Percentiles rank a stretch among this genome's conserved stretches.
Evolutionary conservation across 768 basidiomycete species (phyloP).

Genomic region (Mycena haematopus): DNA sequence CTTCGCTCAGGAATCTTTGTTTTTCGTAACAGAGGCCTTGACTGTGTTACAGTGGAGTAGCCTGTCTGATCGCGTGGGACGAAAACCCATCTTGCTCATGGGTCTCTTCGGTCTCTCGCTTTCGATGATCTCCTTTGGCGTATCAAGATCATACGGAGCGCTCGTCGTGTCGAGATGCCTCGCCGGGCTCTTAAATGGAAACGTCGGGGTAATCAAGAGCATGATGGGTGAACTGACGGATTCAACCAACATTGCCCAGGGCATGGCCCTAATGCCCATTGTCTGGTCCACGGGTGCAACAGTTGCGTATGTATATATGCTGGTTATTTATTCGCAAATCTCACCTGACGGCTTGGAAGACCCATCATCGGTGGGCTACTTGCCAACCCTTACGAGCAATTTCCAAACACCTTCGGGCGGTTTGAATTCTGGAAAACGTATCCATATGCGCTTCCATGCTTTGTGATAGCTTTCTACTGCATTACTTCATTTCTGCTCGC

Average conservation of each 20-base stretch:
- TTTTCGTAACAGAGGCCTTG: neutral
- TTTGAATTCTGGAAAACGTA: slow-evolving; percentile 7
- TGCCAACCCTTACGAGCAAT: neutral
- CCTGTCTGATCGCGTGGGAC: neutral
- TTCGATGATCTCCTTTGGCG: neutral
- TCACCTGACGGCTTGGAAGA: neutral
- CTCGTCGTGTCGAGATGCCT: neutral
- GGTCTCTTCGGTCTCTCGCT: slow-evolving; percentile 1
- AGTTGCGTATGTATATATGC: neutral
- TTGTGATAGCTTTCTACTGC: slow-evolving; percentile 1
- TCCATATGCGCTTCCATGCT: slow-evolving; percentile 3
- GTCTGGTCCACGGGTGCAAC: slow-evolving; percentile 4
- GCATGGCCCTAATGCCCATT: neutral
- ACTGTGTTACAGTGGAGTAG: neutral
- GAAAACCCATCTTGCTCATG: neutral
- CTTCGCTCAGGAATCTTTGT: neutral
- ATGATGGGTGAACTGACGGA: slow-evolving; percentile 1
- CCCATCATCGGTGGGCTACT: neutral
- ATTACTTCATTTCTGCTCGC: neutral
- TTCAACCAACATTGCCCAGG: neutral
- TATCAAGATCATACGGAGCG: neutral
- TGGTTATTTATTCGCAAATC: neutral
- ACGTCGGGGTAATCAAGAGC: slow-evolving; percentile 4
- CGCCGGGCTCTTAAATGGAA: neutral
- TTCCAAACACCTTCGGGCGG: slow-evolving; percentile 1